Evolutionary conservation across 148 eudicot genomes (phyloP), one percentile per base, ranked within the genome.

Genomic region (Hydrangea macrophylla): DNA sequence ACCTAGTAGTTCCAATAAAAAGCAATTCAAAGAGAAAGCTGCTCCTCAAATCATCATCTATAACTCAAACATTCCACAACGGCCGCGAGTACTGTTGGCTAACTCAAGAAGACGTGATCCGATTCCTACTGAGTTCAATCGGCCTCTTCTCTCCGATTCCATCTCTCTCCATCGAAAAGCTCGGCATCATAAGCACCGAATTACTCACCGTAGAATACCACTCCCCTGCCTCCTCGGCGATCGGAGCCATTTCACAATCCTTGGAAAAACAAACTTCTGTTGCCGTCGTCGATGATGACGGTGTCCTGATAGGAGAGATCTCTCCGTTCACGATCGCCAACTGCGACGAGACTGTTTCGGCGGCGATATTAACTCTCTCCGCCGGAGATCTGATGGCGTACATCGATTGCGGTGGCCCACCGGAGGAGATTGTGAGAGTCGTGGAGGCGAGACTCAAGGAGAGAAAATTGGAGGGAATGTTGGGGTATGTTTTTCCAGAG

Each of bases 321-420:
- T 90, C 98, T 2, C 95, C 95, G 0, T 73, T 60, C 33, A 78
- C 90, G 20, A 87, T 93, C 1, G 70, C 82, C 5, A 76, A 76
- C 26, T 81, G 86, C 37, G 95, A 85, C 58, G 92, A 90, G 74
- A 78, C 82, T 2, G 79, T 78, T 0, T 72, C 83, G 0, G 87
- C 92, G 0, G 98, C 95, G 2, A 59, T 93, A 53, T 53, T 76
- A 62, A 86, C 98, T 24, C 72, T 93, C 17, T 84, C 95, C 0
- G 79, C 86, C 0, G 92, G 96, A 0, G 96, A 93, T 45, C 89
- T 93, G 12, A 86, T 93, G 92, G 86, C 90, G n/a, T 92, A 83
- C 73, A 82, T 88, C 1, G 96, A 93, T 39, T 83, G 87, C 55
- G 93, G 94, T 0, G 87, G 92, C 0, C 96, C 96, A 0, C 88